Percentiles rank a stretch among this genome's conserved stretches.
Conservation (phyloP, 2,329 filamentous ascomycete species). For the Trichoderma harzianum region DNA sequence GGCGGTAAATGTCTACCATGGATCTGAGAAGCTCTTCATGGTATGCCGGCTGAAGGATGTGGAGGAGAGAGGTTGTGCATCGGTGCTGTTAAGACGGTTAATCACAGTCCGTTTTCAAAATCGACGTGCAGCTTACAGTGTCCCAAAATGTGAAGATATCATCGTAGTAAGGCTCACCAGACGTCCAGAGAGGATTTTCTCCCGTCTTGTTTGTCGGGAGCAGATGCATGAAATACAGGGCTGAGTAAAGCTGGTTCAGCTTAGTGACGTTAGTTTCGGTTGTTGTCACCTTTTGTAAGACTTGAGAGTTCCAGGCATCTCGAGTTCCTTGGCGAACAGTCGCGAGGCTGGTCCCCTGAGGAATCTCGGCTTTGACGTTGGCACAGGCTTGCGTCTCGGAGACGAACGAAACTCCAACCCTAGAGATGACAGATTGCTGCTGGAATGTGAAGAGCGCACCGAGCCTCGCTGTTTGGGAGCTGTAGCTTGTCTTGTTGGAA, state of each 20-base stretch:
- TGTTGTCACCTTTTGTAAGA: conserved; percentile 62
- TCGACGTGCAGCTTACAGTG: conserved; percentile 24
- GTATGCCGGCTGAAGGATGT: conserved; percentile 59
- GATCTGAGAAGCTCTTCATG: conserved; percentile 66
- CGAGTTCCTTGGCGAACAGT: conserved; percentile 46
- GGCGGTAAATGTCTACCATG: conserved; percentile 64
- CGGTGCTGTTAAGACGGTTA: conserved; percentile 47
- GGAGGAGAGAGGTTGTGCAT: conserved; percentile 61
- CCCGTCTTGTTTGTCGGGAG: conserved; percentile 68
- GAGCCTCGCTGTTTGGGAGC: conserved; percentile 38
- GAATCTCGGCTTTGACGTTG: conserved; percentile 57
- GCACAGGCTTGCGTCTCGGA: conserved; percentile 57
- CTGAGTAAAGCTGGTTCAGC: conserved; percentile 61
- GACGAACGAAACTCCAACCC: conserved; percentile 67
- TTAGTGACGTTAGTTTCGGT: conserved; percentile 53
- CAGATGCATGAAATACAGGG: conserved; percentile 66
- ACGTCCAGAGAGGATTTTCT: conserved; percentile 65
- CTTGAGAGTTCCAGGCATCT: conserved; percentile 56
- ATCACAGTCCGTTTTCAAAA: neutral
- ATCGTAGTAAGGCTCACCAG: conserved; percentile 65
- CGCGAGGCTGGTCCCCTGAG: conserved; percentile 39
- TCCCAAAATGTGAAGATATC: conserved; percentile 71
- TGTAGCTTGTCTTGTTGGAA: conserved; percentile 30
- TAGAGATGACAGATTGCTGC: conserved; percentile 46
- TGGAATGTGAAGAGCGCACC: conserved; percentile 55